A percentile compares a stretch with the other conserved stretches of the same genome.
Evolutionary conservation across 75 land plant genomes (phyloP).

Genomic region (Azolla pinnata): DNA sequence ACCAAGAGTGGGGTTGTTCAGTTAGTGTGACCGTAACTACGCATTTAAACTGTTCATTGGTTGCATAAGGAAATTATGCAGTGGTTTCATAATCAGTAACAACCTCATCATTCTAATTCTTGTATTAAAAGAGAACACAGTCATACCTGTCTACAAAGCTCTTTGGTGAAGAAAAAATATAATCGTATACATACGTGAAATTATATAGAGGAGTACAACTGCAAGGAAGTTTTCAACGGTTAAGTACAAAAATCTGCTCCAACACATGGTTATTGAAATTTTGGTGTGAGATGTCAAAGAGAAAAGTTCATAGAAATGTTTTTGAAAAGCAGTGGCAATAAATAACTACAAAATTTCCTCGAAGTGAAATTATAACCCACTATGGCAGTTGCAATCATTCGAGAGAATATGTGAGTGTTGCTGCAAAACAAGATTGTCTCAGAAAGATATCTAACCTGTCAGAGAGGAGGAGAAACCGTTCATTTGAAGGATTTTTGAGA

Average conservation of each 20-base stretch:
- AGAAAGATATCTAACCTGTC: too few relatives aligned
- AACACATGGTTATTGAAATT: constrained; percentile 80
- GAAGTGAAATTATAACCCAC: not conserved
- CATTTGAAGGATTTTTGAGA: constrained; percentile 61
- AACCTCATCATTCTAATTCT: too few relatives aligned
- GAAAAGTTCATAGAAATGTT: not conserved
- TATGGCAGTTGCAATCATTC: too few relatives aligned
- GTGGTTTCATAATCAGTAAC: too few relatives aligned
- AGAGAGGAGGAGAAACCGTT: constrained; percentile 77
- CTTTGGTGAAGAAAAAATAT: constrained; percentile 67
- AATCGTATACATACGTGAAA: constrained; percentile 81
- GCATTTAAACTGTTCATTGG: too few relatives aligned
- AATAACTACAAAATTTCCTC: not conserved
- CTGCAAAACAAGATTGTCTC: too few relatives aligned
- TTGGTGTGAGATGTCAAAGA: constrained; percentile 72
- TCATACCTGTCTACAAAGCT: constrained; percentile 99
- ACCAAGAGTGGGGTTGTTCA: too few relatives aligned
- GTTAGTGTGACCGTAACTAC: too few relatives aligned
- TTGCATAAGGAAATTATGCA: too few relatives aligned
- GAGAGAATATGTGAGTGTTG: too few relatives aligned
- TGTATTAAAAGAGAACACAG: too few relatives aligned
- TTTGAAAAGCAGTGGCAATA: not conserved
- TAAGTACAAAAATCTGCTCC: constrained; percentile 79
- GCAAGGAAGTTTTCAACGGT: constrained; percentile 16
- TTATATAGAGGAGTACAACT: constrained; percentile 96